Base-by-base conservation (phyloP, 345 rosid species). In the Nephelium lappaceum region DNA sequence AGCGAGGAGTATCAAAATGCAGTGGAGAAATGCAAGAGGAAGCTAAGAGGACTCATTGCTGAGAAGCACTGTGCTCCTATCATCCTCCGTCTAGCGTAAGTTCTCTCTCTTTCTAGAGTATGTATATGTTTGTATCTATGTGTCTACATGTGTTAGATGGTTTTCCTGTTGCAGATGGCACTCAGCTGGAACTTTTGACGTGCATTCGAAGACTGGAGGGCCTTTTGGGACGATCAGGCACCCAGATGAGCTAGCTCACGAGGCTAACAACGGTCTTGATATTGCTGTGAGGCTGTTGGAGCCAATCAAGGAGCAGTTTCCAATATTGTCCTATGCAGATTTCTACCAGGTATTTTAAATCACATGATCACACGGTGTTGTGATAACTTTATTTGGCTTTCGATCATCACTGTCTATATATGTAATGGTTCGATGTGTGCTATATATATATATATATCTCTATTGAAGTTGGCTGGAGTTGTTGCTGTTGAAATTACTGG, bases 51-150 rank as follows among this genome's bases (percentile, higher is more conserved):
- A 24, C 90, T 87, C 10, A 92, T 95, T 53, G 90, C 94, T 9
- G 95, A 93, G 87, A 95, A 89, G 83, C 83, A 89, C 45, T 93
- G 98, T 73, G 98, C 98, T 81, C 98, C 98, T 14, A 82, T 95
- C 75, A 71, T 95, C 68, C 97, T 95, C 8, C 97, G 97, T 69
- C 83, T 95, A 68, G 98, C 95, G 92, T 95, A 81, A 39, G 93
- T 6, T 49, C 25, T 10, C 1, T 61, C 7, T 25, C 27, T 42
- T 5, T 62, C 8, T 31, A 12, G 47, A 23, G 68, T 77, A 6
- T 49, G 72, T 43, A 67, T 39, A 10, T 53, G 12, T 36, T 8
- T 11, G 61, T 12, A 21, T 42, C 24, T 15, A 58, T 2, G 38
- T 10, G n/a, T 77, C 12, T 73, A 19, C 47, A 31, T 10, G 45